These are phyloP conservation scores for Yamagishiella unicocca DNA, from an alignment of 139 green algal genomes.

Conservation along the genomic window DNA sequence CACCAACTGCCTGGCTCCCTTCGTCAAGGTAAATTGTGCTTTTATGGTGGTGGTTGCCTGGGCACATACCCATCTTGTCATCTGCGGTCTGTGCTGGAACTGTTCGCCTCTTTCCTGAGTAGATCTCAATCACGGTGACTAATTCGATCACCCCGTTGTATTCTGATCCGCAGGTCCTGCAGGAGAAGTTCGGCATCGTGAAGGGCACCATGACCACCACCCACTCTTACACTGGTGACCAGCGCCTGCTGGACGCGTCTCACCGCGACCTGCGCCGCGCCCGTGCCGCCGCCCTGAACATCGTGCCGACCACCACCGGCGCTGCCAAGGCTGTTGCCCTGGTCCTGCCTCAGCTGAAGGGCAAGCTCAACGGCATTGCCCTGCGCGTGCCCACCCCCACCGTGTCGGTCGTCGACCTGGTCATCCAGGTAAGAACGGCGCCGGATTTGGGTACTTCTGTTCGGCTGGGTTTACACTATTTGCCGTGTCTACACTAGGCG, in stretches of 20 bases:
- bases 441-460: no score
- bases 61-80: no score
- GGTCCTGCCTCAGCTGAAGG: slow-evolving; percentile 94
- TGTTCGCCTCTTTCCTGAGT: no score
- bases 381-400: slow-evolving; percentile 99
- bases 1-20: slow-evolving; percentile 99
- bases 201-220: slow-evolving; percentile 99
- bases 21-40: slow-evolving; percentile 96
- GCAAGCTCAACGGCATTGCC: slow-evolving; percentile 98
- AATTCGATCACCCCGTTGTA: no score
- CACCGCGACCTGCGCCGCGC: slow-evolving; percentile 98
- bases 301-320: slow-evolving; percentile 99
- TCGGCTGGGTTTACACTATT: no score
- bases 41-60: no score
- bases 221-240: slow-evolving; percentile 99
- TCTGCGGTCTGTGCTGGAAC: no score
- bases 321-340: slow-evolving; percentile 98
- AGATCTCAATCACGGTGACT: no score
- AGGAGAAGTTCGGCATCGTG: slow-evolving; percentile 99
- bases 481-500: no score
- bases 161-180: slow-evolving; percentile 94
- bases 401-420: slow-evolving; percentile 98
- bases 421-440: slow-evolving; percentile 90
- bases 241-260: slow-evolving; percentile 98
- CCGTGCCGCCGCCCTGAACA: slow-evolving; percentile 97